Evolutionary conservation across 2,329 filamentous ascomycete genomes (phyloP).

Genomic region (Ophiostoma ips): DNA sequence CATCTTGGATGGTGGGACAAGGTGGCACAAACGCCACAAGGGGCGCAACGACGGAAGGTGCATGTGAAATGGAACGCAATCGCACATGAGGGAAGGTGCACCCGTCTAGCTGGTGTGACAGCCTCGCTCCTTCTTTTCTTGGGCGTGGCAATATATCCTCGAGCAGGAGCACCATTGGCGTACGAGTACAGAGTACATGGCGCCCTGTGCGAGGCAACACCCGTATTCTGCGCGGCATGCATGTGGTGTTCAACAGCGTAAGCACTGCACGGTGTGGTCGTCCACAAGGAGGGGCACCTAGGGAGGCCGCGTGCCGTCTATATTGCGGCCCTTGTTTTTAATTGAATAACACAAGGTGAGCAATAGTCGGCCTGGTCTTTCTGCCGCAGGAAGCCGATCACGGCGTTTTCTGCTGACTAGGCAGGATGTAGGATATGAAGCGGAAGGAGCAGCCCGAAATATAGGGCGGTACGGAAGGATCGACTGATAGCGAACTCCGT

Average conservation of each 20-base stretch:
- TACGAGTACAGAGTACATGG: too few relatives aligned
- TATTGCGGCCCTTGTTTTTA: neutral
- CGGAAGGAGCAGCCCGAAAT: neutral
- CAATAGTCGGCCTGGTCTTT: neutral
- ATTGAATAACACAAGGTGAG: too few relatives aligned
- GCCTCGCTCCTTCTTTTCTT: neutral
- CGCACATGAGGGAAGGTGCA: slow-evolving; percentile 1
- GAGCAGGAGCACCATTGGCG: neutral
- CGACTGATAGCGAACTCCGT: neutral
- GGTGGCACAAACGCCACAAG: neutral
- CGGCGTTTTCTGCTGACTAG: neutral
- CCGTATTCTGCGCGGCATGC: slow-evolving; percentile 4
- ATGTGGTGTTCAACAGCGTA: neutral
- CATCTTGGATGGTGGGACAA: neutral
- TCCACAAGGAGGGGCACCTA: neutral
- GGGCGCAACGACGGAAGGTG: neutral
- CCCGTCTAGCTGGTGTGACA: neutral
- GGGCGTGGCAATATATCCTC: neutral
- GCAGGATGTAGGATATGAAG: neutral
- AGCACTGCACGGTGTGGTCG: neutral
- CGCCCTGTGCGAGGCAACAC: slow-evolving; percentile 2
- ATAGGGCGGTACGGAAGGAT: neutral
- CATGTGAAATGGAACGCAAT: neutral
- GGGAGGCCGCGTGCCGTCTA: neutral
- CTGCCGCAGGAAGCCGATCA: neutral